Percentiles rank a stretch among this genome's conserved stretches.
Conservation (phyloP, 2,329 filamentous ascomycete species). For the Colletotrichum sp. region DNA sequence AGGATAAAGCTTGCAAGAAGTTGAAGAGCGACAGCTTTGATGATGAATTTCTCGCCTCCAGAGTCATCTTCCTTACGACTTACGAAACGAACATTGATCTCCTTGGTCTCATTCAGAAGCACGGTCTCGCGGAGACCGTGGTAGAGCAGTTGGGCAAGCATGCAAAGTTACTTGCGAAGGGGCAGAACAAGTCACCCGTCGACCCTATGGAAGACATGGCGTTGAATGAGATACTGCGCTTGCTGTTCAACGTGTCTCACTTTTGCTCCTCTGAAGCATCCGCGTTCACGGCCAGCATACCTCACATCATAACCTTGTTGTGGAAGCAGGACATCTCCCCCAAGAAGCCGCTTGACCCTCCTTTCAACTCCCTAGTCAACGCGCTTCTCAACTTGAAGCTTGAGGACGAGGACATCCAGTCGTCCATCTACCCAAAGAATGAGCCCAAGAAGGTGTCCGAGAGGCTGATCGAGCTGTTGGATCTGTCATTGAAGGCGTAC, state of each 20-base stretch:
- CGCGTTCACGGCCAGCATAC: slow-evolving; percentile 71
- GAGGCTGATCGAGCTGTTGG: slow-evolving; percentile 73
- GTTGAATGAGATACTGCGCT: slow-evolving; percentile 81
- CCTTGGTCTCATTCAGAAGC: slow-evolving; percentile 65
- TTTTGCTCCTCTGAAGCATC: slow-evolving; percentile 67
- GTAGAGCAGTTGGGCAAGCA: slow-evolving; percentile 75
- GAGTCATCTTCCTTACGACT: slow-evolving; percentile 80
- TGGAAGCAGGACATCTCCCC: slow-evolving; percentile 61
- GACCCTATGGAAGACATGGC: slow-evolving; percentile 79
- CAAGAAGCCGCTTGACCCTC: slow-evolving; percentile 72
- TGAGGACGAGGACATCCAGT: slow-evolving; percentile 54
- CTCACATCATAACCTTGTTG: slow-evolving; percentile 74
- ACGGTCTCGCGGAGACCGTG: slow-evolving; percentile 72
- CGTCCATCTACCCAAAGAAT: slow-evolving; percentile 70
- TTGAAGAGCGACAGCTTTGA: slow-evolving; percentile 78
- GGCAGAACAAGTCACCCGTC: slow-evolving; percentile 31
- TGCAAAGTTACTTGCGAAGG: slow-evolving; percentile 47
- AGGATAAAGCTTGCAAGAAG: slow-evolving; percentile 69
- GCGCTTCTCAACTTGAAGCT: slow-evolving; percentile 81
- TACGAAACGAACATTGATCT: slow-evolving; percentile 77
- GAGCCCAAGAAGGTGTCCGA: slow-evolving; percentile 65
- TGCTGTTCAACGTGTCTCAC: slow-evolving; percentile 88
- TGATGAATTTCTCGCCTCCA: slow-evolving; percentile 84
- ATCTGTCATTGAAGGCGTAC: slow-evolving; percentile 68
- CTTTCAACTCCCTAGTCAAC: slow-evolving; percentile 77